Percentiles rank a stretch among this genome's conserved stretches.
phyloP scores from a whole-genome alignment of 2,329 filamentous ascomycete genomes.

The Phoma sp. region DNA sequence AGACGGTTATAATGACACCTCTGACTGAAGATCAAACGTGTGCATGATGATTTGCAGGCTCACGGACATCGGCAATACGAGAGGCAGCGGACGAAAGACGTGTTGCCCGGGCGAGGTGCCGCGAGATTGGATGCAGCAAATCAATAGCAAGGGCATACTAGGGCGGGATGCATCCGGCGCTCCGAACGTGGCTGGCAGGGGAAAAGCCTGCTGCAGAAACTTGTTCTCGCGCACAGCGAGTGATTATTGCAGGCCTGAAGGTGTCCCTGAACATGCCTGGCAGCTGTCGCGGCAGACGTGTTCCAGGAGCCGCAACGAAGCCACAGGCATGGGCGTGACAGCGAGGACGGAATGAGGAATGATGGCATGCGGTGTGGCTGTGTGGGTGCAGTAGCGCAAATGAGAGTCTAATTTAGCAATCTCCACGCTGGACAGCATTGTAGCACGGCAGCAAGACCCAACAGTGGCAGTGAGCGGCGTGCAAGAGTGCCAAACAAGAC shows the following conservation, averaged over 20 bases:
- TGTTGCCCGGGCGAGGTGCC: slow-evolving; percentile 9
- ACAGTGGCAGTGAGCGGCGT: not conserved
- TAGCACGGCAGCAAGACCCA: slow-evolving; percentile 1
- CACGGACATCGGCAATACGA: slow-evolving; percentile 9
- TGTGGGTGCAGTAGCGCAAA: slow-evolving; percentile 11
- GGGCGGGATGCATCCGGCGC: slow-evolving; percentile 13
- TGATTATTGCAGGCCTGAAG: not conserved
- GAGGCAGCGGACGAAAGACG: slow-evolving; percentile 12
- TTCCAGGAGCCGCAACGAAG: slow-evolving; percentile 2
- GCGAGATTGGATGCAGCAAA: slow-evolving; percentile 17
- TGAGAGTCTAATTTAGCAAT: slow-evolving; percentile 6
- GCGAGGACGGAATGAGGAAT: slow-evolving; percentile 5
- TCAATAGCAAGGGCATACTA: slow-evolving; percentile 13
- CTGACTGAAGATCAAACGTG: slow-evolving; percentile 13
- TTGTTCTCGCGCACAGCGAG: not conserved
- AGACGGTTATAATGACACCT: not conserved
- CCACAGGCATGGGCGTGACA: slow-evolving; percentile 5
- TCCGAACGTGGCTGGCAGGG: slow-evolving; percentile 15
- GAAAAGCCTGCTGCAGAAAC: not conserved
- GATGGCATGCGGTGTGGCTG: slow-evolving; percentile 13
- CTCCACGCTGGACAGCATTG: not conserved
- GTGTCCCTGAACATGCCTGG: not conserved
- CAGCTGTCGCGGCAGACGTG: slow-evolving; percentile 1
- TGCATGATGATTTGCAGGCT: slow-evolving; percentile 1
- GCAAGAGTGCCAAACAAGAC: not conserved